Base-by-base conservation (phyloP, 768 basidiomycete genomes). In the Tulasnella sp. region DNA sequence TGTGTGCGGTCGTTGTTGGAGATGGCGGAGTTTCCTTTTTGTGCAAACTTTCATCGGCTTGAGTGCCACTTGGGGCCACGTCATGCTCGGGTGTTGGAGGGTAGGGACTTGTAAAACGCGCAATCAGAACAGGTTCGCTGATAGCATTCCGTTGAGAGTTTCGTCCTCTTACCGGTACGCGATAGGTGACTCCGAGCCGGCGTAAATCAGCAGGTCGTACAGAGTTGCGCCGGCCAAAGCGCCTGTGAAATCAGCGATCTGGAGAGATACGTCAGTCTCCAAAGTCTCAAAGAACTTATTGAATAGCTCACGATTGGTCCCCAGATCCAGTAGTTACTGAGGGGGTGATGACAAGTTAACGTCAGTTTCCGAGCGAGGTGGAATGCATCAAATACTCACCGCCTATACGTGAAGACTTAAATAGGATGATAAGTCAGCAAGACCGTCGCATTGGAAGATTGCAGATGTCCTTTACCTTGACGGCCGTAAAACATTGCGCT, bases 261-360 rank as follows among this genome's bases (percentile, higher is more conserved):
- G 34, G 14, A 41, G 64, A 9, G 12, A 34, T 12, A 14, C 39
- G 29, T 40, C 32, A 64, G 62, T 7, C n/a, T n/a, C 9, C 32
- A 62, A 22, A 35, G 26, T 12, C 40, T 42, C 16, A 68, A 59
- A 3, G 14, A 73, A 47, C 0, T 34, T 3, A 39, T 2, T 17
- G 52, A 2, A 19, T 11, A 17, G 26, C 71, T 44, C 29, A 68
- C 72, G n/a, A 76, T 76, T 2, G 88, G 86, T 75, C 86, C 86
- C 89, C 90, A 91, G 40, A 91, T 74, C 89, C 89, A 91, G 76
- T 90, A 91, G 72, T 90, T 89, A 76, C 82, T 85, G 75, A 78
- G 76, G 70, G 76, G 80, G 39, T 76, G 69, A 32, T 11, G 22
- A 34, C 12, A 9, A n/a, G 34, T 2, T 1, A 3, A 6, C 35